phyloP scores from a whole-genome alignment of 306 rosid genomes.

The Cicer cuneatum region DNA sequence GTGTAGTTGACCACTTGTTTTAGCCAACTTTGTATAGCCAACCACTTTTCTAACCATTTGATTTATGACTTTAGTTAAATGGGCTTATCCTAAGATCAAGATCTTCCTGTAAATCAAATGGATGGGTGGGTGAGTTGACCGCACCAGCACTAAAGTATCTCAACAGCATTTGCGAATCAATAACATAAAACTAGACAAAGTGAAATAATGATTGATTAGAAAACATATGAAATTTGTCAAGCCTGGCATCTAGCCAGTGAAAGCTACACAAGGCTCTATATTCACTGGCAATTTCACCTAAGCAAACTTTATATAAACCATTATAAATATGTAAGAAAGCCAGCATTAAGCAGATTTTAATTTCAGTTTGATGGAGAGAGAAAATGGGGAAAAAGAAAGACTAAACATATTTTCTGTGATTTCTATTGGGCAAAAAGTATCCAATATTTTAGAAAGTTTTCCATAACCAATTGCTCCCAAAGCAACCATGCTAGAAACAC shows the following conservation, averaged over 20 bases:
- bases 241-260: slow-evolving; percentile 12
- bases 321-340: slow-evolving; percentile 19
- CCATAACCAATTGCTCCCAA: neutral
- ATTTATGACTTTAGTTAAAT: neutral
- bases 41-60: too few relatives aligned
- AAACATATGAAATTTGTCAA: neutral
- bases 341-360: neutral
- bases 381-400: neutral
- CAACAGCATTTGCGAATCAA: neutral
- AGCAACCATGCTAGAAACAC: slow-evolving; percentile 25
- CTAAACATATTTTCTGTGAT: neutral
- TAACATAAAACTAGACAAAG: neutral
- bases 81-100: neutral
- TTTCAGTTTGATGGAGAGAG: slow-evolving; percentile 6
- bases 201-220: neutral
- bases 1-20: neutral
- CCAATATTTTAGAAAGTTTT: slow-evolving; percentile 18
- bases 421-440: neutral
- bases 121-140: neutral
- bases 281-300: slow-evolving; percentile 10
- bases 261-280: slow-evolving; percentile 22
- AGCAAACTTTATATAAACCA: slow-evolving; percentile 5
- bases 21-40: neutral
- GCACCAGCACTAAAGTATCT: neutral
- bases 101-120: neutral